Percentiles rank a stretch among this genome's conserved stretches.
phyloP scores from a whole-genome alignment of 2,329 filamentous ascomycete genomes.

The Fusarium mexicanum region DNA sequence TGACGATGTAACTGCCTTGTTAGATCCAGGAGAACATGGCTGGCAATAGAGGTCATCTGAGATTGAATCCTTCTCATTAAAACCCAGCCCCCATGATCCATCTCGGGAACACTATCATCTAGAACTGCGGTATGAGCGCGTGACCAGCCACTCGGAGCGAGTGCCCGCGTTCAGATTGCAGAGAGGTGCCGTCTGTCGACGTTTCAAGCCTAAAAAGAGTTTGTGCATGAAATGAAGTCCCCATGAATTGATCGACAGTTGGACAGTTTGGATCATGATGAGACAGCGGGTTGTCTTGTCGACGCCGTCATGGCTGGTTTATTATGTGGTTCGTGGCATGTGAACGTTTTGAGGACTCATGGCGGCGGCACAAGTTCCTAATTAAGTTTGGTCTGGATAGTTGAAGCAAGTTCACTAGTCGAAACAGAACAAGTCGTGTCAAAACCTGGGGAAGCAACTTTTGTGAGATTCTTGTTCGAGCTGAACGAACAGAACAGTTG shows the following conservation, averaged over 20 bases:
- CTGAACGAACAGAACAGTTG: neutral
- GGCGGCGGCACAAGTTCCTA: constrained; percentile 33
- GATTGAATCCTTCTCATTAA: constrained; percentile 3
- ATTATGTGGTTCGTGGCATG: constrained; percentile 22
- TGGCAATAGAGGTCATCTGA: neutral
- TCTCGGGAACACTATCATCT: neutral
- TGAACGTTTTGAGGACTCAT: constrained; percentile 22
- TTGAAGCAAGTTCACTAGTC: constrained; percentile 4
- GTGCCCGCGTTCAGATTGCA: constrained; percentile 21
- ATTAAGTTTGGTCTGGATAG: constrained; percentile 29
- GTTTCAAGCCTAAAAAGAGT: constrained; percentile 4
- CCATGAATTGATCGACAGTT: constrained; percentile 21
- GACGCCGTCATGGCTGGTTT: neutral
- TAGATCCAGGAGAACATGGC: neutral
- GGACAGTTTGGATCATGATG: neutral
- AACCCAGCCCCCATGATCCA: neutral
- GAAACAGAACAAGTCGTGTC: constrained; percentile 15
- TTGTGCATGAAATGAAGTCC: constrained; percentile 17
- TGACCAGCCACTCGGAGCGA: constrained; percentile 13
- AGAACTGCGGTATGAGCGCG: constrained; percentile 22
- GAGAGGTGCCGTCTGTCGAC: neutral
- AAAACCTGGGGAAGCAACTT: constrained; percentile 34
- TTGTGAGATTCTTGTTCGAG: constrained; percentile 4
- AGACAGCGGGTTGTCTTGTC: neutral
- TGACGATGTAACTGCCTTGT: neutral